Evolutionary conservation across 78 protist species (phyloP), one percentile per base, ranked within the genome.

Genomic region (Dictyostelium brefeldianum): DNA sequence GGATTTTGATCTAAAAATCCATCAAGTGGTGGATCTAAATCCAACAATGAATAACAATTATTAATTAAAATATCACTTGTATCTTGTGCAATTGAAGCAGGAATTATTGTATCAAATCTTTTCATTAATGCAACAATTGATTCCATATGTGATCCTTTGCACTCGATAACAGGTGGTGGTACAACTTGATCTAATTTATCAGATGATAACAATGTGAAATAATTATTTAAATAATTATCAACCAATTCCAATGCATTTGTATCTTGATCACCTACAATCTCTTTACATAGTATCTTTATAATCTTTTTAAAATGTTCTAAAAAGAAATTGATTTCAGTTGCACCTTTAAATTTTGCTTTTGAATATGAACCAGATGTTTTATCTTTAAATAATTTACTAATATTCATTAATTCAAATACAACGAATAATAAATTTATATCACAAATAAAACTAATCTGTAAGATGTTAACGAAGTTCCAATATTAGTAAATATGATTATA

Each of bases 1-100:
- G 93, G 93, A 65, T 87, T 87, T 51, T 87, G 93, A 31, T 87
- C 93, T 20, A 87, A 46, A 46, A 87, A 87, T 12, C 93, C 93
- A 64, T 87, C 93, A 14, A 87, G 71, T 9, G 93, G 93, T n/a
- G 93, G 93, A 51, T 87, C 93, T 6, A 87, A 50, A 77, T 87
- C 93, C 10, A 87, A 64, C 4, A 77, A 47, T 2, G 84, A 36
- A 51, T 75, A 87, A 7, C 80, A 27, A 54, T 25, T 64, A 47
- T 77, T 87, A 18, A 87, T 47, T 50, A 78, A 51, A 10, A 77
- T 87, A 20, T 87, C 84, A 78, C 48, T 57, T 8, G 51, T 48
- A 43, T 84, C 77, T 17, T 64, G 43, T 15, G 18, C 12, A 29
- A 75, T 15, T 9, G 20, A 12, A 17, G 62, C 46, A 4, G 85